phyloP scores from a whole-genome alignment of 495 filamentous ascomycete genomes.

The Thermochaetoides thermophila region DNA sequence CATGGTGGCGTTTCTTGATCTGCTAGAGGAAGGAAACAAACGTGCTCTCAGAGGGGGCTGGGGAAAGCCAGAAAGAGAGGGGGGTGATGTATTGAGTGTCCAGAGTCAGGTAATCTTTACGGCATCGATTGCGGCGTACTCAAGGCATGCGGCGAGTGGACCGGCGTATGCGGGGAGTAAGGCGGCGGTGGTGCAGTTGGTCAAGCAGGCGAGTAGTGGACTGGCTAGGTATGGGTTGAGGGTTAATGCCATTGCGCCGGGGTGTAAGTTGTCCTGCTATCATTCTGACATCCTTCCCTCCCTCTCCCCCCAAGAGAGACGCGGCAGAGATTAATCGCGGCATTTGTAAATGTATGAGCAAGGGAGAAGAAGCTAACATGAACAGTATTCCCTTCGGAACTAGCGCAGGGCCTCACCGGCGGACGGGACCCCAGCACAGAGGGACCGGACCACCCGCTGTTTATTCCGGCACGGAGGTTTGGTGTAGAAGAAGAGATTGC shows the following conservation, averaged over 20 bases:
- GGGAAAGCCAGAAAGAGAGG: conserved; percentile 4
- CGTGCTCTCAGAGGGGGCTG: background rate
- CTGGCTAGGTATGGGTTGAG: conserved; percentile 41
- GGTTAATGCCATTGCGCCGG: conserved; percentile 50
- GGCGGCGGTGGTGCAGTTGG: conserved; percentile 43
- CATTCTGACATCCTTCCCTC: conserved; percentile 33
- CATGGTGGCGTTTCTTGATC: conserved; percentile 44
- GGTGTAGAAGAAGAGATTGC: conserved; percentile 45
- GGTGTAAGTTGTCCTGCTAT: conserved; percentile 22
- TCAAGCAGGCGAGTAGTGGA: conserved; percentile 42
- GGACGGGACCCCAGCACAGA: conserved; percentile 29
- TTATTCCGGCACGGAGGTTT: conserved; percentile 37
- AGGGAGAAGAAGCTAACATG: conserved; percentile 18
- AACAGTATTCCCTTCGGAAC: conserved; percentile 42
- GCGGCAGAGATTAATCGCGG: too few relatives aligned
- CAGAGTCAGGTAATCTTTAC: conserved; percentile 42
- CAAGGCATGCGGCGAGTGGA: conserved; percentile 21
- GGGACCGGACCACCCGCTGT: conserved; percentile 10
- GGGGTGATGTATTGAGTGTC: conserved; percentile 23
- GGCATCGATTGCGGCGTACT: conserved; percentile 39
- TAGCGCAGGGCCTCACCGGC: conserved; percentile 28
- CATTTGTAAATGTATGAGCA: too few relatives aligned
- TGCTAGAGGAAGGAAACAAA: conserved; percentile 52
- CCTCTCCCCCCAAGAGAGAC: too few relatives aligned
- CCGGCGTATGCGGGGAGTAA: conserved; percentile 49